Base-by-base conservation (phyloP, 371 early-diverging fungal genomes). In the Mortierella sp. region DNA sequence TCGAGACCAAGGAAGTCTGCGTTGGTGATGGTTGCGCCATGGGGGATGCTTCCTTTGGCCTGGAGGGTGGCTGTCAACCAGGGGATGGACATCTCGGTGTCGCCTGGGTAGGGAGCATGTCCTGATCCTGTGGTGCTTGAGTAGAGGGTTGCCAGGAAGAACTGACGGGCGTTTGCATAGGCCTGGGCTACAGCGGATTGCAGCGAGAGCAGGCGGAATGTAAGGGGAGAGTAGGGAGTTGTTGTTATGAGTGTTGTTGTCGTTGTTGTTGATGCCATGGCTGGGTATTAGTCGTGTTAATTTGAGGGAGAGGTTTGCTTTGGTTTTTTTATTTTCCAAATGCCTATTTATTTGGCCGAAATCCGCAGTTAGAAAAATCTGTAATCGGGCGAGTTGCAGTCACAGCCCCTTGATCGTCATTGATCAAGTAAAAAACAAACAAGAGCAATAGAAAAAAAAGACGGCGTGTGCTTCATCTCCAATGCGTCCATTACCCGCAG, bases 71-170 rank as follows among this genome's bases (percentile, higher is more conserved):
- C 65, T 35, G 46, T 74, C 14, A 82, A 51, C 82, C 82, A 82
- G 1, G 75, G 72, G 55, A 75, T 75, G 1, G 82, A 82, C 46
- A 82, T 71, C 32, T 75, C 72, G n/a, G 51, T 65, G 44, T 82
- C 82, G n/a, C 82, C 82, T 4, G 82, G 82, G 46, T 55, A 51
- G 0, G 82, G 82, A 0, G 82, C 82, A 49, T 82, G 78, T 38
- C 78, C 75, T 21, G 44, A 24, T 27, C 72, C 73, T 10, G 73
- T 12, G 49, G 16, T 41, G 11, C 65, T 68, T 1, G 78, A 71
- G 55, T 70, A 58, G 29, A 81, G 21, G 32, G 71, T 18, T 6
- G 78, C 54, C 38, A 51, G 6, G 10, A 77, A 14, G 46, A 75
- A 68, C 3, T 78, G 77, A 29, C 82, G 82, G 24, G 51, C 43